A percentile compares a stretch with the other conserved stretches of the same genome.
Conservation (phyloP, 148 eudicot genomes). For the Oxyria digyna region DNA sequence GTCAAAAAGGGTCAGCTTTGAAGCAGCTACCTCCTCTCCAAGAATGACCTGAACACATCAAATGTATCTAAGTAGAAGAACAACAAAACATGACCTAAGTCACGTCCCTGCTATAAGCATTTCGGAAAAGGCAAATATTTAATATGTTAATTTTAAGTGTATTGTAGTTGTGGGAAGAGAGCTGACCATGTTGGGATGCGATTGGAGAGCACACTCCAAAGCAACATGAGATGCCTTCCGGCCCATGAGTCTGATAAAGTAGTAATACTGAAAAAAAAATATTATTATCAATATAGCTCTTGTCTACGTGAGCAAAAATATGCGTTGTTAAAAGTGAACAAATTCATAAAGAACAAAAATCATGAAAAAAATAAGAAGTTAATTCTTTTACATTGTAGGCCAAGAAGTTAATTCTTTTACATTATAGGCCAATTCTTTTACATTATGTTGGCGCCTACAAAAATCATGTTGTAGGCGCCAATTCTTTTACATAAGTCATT, state of each 20-base stretch:
- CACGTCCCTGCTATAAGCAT: background rate
- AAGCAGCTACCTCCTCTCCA: slow-evolving; percentile 92
- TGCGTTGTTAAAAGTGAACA: no score
- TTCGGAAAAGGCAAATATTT: background rate
- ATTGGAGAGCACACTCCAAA: slow-evolving; percentile 92
- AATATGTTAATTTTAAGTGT: background rate
- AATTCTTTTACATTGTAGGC: no score
- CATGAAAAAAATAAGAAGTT: no score
- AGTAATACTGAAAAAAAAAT: slow-evolving; percentile 58
- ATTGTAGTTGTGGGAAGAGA: no score
- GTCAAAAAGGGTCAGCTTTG: slow-evolving; percentile 90
- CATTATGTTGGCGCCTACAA: no score
- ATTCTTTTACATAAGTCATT: no score
- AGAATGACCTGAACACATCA: slow-evolving; percentile 58
- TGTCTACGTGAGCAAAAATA: background rate
- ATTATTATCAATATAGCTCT: background rate
- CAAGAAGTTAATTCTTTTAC: no score
- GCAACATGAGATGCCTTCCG: slow-evolving; percentile 98
- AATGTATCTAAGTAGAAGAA: background rate
- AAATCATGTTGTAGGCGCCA: no score
- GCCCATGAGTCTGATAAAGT: slow-evolving; percentile 96
- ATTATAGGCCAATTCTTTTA: no score
- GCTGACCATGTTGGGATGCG: slow-evolving; percentile 92
- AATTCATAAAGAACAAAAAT: no score
- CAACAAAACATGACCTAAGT: background rate